phyloP scores from a whole-genome alignment of 2,329 filamentous ascomycete genomes.

The Hypomyces perniciosus region DNA sequence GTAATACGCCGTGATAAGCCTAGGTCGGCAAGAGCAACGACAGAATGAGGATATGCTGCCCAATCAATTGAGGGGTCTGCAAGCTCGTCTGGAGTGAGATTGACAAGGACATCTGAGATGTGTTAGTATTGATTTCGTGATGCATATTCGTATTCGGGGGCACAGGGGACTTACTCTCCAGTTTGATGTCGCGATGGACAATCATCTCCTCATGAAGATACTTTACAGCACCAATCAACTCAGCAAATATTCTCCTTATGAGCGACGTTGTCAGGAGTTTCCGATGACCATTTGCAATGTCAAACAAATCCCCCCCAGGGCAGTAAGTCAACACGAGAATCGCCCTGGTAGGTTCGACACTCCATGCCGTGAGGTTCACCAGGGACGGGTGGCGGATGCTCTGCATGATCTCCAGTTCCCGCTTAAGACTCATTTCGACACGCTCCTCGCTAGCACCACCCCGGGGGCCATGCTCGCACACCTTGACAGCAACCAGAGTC shows the following conservation, averaged over 20 bases:
- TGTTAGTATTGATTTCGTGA: constrained; percentile 4
- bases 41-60: constrained; percentile 68
- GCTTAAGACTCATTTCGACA: constrained; percentile 86
- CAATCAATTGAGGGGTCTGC: constrained; percentile 60
- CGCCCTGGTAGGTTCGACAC: constrained; percentile 72
- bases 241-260: constrained; percentile 80
- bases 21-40: constrained; percentile 85
- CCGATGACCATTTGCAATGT: constrained; percentile 71
- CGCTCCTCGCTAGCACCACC: constrained; percentile 90
- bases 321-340: constrained; percentile 87
- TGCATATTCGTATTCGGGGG: background rate
- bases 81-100: constrained; percentile 64
- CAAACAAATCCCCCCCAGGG: constrained; percentile 90
- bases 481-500: constrained; percentile 86
- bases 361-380: constrained; percentile 88
- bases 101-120: constrained; percentile 82
- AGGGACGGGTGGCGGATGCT: constrained; percentile 82
- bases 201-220: constrained; percentile 84
- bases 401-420: constrained; percentile 91
- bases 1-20: constrained; percentile 82
- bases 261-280: constrained; percentile 62
- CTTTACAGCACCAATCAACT: constrained; percentile 75
- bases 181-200: constrained; percentile 95
- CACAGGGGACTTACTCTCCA: constrained; percentile 64
- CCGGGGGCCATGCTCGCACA: constrained; percentile 89